Base-by-base conservation (phyloP, 345 rosid genomes). In the Citrus medica region DNA sequence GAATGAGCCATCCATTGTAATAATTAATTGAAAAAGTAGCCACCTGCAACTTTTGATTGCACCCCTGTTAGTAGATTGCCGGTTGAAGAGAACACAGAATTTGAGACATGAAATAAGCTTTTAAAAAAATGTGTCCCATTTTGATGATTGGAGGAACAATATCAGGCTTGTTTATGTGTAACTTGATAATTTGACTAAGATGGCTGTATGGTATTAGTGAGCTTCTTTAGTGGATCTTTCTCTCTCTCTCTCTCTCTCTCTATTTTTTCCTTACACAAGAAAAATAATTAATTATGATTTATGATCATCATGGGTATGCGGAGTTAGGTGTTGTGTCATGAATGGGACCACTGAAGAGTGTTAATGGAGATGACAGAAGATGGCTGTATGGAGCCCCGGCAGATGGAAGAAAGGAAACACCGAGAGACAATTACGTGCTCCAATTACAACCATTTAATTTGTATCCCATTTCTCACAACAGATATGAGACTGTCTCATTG, bases 331-430 rank as follows among this genome's bases (percentile, higher is more conserved):
- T 17, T 64, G 51, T 48, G 76, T 78, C 32, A 81, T 56, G 86
- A 59, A 79, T 72, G 85, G 91, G 90, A 85, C 96, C 91, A 85
- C 83, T 51, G 27, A 35, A 63, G 64, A 9, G 73, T 42, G 59
- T 74, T 62, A 30, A 76, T 42, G 80, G 84, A 33, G 75, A 74
- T 33, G 78, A 40, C 46, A 76, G 78, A 69, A 35, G 74, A 77
- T 66, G 81, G 84, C 59, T 82, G 80, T 66, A 64, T 69, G 56
- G 80, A 78, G 82, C 76, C 76, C 73, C 75, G 81, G 92, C 90
- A 87, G 90, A 88, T 76, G 87, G 92, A 71, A 86, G 90, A 78
- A 83, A 80, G 85, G 92, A 78, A 76, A 83, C 86, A 81, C 64
- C 16, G 65, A 80, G 65, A 79, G 56, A 83, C 72, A 80, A 67